Base-by-base conservation (phyloP, 345 rosid species). In the Clarkia xantiana region DNA sequence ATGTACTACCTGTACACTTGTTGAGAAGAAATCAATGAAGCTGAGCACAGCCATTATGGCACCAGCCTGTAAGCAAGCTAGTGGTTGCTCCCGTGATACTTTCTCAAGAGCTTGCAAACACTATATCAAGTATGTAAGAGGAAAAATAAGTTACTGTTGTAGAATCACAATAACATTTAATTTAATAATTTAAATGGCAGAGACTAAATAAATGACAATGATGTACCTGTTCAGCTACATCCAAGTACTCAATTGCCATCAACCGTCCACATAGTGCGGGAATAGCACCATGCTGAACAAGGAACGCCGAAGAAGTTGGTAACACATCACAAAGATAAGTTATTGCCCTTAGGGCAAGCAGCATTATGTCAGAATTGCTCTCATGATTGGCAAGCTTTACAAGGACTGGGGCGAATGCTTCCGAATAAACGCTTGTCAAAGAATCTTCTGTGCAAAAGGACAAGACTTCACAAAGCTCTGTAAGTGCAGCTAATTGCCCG, bases 21-120 rank as follows among this genome's bases (percentile, higher is more conserved):
- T 81, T 3, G 96, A 75, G 58, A 91, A 81, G 74, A 91, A 91
- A 51, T 86, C 98, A 49, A 91, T 72, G 64, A 58, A 75, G 52
- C 67, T 73, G 44, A 91, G 73, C 67, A 76, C 91, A 53, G 98
- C 94, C 91, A 75, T 71, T 40, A 84, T 75, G 16, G 96, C 96
- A 67, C 96, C 98, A 53, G 83, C 86, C 63, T 84, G 76, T 65
- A 91, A 68, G 67, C 96, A 91, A 11, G 86, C 76, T 34, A 66
- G 78, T 12, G 98, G 94, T 63, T 91, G 82, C 55, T 83, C 93
- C 29, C 75, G 78, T 42, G 98, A 86, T 52, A 91, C 78, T 71
- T 86, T 91, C 75, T 83, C 93, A 77, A 91, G 70, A 56, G 98
- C 98, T 86, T 91, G 96, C 78, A 91, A 67, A 72, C 96, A 86